Evolutionary conservation across 306 rosid genomes (phyloP), one percentile per base, ranked within the genome.

Genomic region (Dalbergia cochinchinensis): DNA sequence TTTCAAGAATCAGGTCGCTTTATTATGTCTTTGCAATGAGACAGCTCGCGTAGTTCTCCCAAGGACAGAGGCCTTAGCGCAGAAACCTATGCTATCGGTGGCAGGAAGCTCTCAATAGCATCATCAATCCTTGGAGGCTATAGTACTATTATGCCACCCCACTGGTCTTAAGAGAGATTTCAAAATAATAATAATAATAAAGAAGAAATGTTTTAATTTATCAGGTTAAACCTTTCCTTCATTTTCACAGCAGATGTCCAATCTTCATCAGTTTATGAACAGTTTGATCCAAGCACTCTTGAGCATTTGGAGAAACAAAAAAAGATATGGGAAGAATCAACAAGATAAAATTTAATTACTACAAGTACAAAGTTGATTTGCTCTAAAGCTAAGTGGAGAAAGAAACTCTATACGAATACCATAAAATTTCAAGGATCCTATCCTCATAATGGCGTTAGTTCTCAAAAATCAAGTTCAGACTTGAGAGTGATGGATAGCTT

Each of bases 11-110:
- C 8, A 3, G 44, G 11, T 22, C 42, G 37, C 63, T 20, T 41
- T 71, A 65, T 61, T 69, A 80, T 45, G 82, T 75, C 71, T 48
- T 65, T 72, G 66, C 26, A 34, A 68, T 61, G 69, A 73, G 88
- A 85, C 88, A 81, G 77, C 18, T 59, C 50, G 14, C 35, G 7
- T 64, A 77, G 57, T 51, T 80, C 63, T 77, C 81, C 81, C 80
- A 45, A 67, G 54, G 33, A 9, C 74, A 59, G 11, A 14, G 71
- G 71, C 19, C n/a, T 66, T 8, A 12, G 65, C 77, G 85, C 65
- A 39, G 61, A 71, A 77, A 72, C 51, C 85, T 66, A 85, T 59
- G 85, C 50, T 34, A 50, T 73, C 19, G 8, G 47, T 64, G 41
- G 12, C 62, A 77, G 73, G 1, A 75, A 54, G 7, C 42, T 71